These are phyloP conservation scores for Prunus mongolica DNA, from an alignment of 306 rosid genomes.

Conservation along the genomic window DNA sequence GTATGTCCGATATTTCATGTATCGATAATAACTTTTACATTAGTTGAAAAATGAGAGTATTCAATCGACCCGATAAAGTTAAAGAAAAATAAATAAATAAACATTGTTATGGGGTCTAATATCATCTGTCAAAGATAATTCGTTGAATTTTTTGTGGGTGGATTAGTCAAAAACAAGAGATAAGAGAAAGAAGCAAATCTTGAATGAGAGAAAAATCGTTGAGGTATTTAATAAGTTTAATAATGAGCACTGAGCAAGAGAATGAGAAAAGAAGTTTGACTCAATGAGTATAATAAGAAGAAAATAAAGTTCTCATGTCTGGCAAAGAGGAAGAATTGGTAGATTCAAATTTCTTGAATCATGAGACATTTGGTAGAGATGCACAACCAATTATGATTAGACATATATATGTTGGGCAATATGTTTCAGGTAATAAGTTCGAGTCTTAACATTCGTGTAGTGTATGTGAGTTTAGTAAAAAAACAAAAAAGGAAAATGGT, in stretches of 20 bases:
- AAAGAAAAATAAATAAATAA: neutral
- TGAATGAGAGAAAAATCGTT: neutral
- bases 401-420: too few relatives aligned
- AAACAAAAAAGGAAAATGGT: too few relatives aligned
- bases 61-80: neutral
- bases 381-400: neutral
- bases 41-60: neutral
- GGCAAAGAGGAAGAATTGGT: neutral
- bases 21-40: too few relatives aligned
- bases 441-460: rapidly evolving
- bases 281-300: neutral
- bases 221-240: neutral
- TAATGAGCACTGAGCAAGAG: neutral
- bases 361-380: neutral
- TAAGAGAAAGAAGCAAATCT: neutral
- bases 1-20: neutral
- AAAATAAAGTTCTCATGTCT: neutral
- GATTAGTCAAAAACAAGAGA: neutral
- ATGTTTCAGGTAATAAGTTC: too few relatives aligned
- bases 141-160: neutral
- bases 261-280: neutral
- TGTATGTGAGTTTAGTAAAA: too few relatives aligned
- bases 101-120: neutral
- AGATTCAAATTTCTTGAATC: neutral
- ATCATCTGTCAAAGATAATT: neutral